These are phyloP conservation scores for Bifiguratus adelaidae DNA, from an alignment of 192 early-diverging fungal species.

Conservation along the genomic window DNA sequence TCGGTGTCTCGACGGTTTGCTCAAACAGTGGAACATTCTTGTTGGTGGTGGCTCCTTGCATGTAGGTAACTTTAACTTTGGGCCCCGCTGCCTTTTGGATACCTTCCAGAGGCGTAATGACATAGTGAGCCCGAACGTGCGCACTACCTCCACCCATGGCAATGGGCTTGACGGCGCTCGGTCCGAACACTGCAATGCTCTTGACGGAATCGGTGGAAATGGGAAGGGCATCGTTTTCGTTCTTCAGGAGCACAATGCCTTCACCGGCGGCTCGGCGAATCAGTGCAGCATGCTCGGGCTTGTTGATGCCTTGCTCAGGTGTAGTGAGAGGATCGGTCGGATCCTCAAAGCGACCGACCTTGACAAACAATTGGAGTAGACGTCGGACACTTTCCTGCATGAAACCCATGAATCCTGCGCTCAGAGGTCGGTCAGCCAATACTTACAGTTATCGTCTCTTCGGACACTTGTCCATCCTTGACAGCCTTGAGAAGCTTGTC, in stretches of 20 bases:
- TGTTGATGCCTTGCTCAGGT: conserved; percentile 18
- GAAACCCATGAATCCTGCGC: too few relatives aligned
- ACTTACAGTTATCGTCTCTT: too few relatives aligned
- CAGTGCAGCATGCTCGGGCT: conserved; percentile 28
- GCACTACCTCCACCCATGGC: conserved; percentile 12
- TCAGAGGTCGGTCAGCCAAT: too few relatives aligned
- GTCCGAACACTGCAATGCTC: conserved; percentile 10
- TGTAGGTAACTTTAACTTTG: not conserved
- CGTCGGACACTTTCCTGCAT: too few relatives aligned
- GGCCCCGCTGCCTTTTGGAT: conserved; percentile 5
- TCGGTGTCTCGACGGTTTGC: not conserved
- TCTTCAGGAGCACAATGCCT: conserved; percentile 39
- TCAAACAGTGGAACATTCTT: conserved; percentile 3
- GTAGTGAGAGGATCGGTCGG: not conserved
- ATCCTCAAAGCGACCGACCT: conserved; percentile 1
- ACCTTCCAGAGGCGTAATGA: conserved; percentile 3
- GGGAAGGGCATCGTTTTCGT: conserved; percentile 27
- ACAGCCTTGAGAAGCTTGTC: conserved; percentile 2
- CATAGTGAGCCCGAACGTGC: not conserved
- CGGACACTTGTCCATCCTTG: not conserved
- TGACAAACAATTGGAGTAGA: not conserved
- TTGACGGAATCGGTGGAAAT: conserved; percentile 7
- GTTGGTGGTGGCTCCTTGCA: conserved; percentile 3
- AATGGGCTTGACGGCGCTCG: conserved; percentile 1
- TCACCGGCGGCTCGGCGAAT: conserved; percentile 31